Evolutionary conservation across 1,139 yeast species (phyloP), one percentile per base, ranked within the genome.

Genomic region (Pneumocystis canis): DNA sequence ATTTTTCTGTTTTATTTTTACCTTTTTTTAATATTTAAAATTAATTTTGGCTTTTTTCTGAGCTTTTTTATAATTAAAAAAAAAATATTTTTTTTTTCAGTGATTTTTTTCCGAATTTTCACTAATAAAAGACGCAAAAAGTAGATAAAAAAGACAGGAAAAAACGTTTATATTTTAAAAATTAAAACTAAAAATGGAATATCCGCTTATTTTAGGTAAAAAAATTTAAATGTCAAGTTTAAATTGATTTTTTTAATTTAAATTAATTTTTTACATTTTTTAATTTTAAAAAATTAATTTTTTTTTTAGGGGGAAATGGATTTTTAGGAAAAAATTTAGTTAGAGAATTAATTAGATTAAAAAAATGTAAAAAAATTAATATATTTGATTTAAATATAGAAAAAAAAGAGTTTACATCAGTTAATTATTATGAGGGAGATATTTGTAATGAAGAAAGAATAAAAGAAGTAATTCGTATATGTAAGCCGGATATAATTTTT

Each of bases 291-390:
- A 81, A 92, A n/a, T n/a, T n/a, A n/a, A n/a, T n/a, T n/a, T n/a
- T n/a, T n/a, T 54, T 78, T 92, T 40, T 82, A 47, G 98, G 98
- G 60, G 98, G 98, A 3, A 79, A 96, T 2, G 99, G 99, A 0
- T 94, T 94, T 70, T 80, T 94, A 40, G 99, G 99, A 1, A 82
- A 89, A 60, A 97, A 92, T 70, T 78, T 94, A 68, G 83, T 92
- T 61, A 90, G 90, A 69, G 95, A 89, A 73, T 90, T 89, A 74
- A 76, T 80, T 61, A 72, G 80, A 37, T 88, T 94, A n/a, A 77
- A 82, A 59, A 89, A 95, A 66, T 35, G 41, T 39, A 60, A 58
- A 40, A 63, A 58, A 28, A 59, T 67, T 33, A 86, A 86, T 70
- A 95, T 92, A 31, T 88, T 92, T 72, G 98, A 94, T 73, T 84